A percentile compares a stretch with the other conserved stretches of the same genome.
These are phyloP conservation scores for Heimioporus sp. DNA, from an alignment of 768 basidiomycete species.

Conservation along the genomic window DNA sequence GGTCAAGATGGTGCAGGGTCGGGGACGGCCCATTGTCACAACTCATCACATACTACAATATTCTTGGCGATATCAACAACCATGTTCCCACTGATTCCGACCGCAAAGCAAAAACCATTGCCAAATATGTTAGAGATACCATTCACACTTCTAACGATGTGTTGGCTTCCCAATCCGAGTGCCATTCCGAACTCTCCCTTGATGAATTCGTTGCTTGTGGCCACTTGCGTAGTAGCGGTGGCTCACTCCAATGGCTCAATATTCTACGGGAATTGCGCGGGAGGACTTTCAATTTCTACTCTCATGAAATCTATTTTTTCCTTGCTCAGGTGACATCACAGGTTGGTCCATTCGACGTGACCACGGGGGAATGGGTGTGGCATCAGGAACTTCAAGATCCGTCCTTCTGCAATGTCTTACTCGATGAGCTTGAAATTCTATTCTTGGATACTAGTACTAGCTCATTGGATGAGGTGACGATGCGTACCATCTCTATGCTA, in stretches of 20 bases:
- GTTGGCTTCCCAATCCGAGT: conserved; percentile 38
- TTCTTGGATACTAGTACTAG: conserved; percentile 33
- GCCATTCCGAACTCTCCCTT: conserved; percentile 34
- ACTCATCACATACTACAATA: conserved; percentile 24
- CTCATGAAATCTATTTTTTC: conserved; percentile 38
- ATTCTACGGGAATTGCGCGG: conserved; percentile 39
- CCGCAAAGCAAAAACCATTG: no score
- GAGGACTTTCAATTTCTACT: conserved; percentile 34
- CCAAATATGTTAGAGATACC: conserved; percentile 30
- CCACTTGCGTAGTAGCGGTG: conserved; percentile 39
- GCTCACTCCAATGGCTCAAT: conserved; percentile 48
- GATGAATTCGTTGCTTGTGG: conserved; percentile 44
- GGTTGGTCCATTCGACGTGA: conserved; percentile 26
- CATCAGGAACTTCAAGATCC: conserved; percentile 34
- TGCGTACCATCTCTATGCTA: conserved; percentile 31
- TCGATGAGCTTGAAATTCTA: conserved; percentile 32
- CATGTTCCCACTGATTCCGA: no score
- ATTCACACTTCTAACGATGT: conserved; percentile 39
- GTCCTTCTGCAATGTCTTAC: conserved; percentile 32
- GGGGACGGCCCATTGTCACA: conserved; percentile 26
- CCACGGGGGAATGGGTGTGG: conserved; percentile 27
- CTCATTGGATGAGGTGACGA: conserved; percentile 33
- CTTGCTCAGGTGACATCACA: conserved; percentile 42
- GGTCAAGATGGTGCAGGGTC: not conserved
- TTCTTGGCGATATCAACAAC: conserved; percentile 18